Base-by-base conservation (phyloP, 1,139 yeast species). In the Geotrichum phurueaensis region DNA sequence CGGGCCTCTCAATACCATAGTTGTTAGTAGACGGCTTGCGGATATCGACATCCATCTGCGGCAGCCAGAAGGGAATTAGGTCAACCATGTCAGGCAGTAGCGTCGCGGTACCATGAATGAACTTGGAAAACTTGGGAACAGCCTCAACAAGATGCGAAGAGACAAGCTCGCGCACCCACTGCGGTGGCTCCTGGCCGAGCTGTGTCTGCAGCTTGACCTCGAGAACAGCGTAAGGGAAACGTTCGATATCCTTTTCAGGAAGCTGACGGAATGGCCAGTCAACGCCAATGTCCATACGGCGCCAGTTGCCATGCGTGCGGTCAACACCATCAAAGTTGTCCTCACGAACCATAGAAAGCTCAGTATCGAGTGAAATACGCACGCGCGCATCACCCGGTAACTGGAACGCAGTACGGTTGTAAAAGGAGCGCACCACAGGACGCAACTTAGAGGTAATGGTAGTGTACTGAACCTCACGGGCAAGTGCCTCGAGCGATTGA, bases 321-420 rank as follows among this genome's bases (percentile, higher is more conserved):
- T 91, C 96, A 64, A 79, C 75, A 45, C 97, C 97, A 74, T 94
- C 99, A 71, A 94, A 94, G 73, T 94, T 86, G 74, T 94, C 99
- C 76, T 94, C 99, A 74, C 99, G 86, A 52, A 92, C 91, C 97
- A 94, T 89, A 31, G 96, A 80, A 67, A 94, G 82, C 75, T 94
- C 98, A 0, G 99, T 92, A 73, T 94, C 99, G 66, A 94, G 84
- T 57, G 98, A 94, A 66, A 95, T 94, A 80, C 99, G 91, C 55
- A 94, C 99, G 72, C 99, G 84, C 3, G 99, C 99, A 75, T 94
- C 99, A 64, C 99, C 99, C 2, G 99, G 99, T 62, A 94, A 83
- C 77, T 94, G 99, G 83, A 94, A 94, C 7, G 99, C 99, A 53
- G 99, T 94, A 80, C 99, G 87, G 76, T 92, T 91, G 77, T 94